Base-by-base conservation (phyloP, 805 yeast genomes). In the Hemisphaericaspora nanyangensis region DNA sequence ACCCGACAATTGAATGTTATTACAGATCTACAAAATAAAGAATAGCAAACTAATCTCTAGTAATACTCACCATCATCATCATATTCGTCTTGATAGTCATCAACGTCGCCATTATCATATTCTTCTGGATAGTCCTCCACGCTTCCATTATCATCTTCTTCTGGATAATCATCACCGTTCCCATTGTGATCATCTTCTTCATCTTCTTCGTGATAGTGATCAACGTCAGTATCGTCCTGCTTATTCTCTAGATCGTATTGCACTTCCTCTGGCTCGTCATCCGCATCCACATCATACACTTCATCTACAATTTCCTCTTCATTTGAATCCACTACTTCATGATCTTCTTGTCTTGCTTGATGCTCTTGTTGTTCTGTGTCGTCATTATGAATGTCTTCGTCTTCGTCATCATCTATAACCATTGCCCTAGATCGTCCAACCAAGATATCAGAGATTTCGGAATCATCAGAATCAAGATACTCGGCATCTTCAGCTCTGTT, bases 401-500 rank as follows among this genome's bases (percentile, higher is more conserved):
- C 28, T 12, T n/a, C 12, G 31, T 29, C n/a, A 22, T 22, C 26
- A 22, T 22, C 26, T 22, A 22, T 22, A 8, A 8, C 11, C 8
- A 22, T 22, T 12, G 26, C 26, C 11, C 26, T 22, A 8, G 8
- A 12, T 22, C 26, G 3, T 8, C 5, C 12, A 22, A 5, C 26
- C 8, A 22, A 12, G 11, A 22, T 8, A 22, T 22, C 26, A 5
- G 26, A 10, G 12, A 10, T 13, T 13, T 5, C 31, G 8, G 31
- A 29, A 8, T 17, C 18, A 29, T 29, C 45, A 15, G 45, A 50
- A 12, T 22, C 26, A 22, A 22, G 8, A 4, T 10, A 8, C 31
- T 29, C n/a, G n/a, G 31, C 17, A 29, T 17, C 5, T 2, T 29
- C 45, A 17, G 44, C 50, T 15, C 35, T 42, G 15, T 44, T 48